Evolutionary conservation across 192 early-diverging fungal species (phyloP).

Genomic region (Coemansia sp.): DNA sequence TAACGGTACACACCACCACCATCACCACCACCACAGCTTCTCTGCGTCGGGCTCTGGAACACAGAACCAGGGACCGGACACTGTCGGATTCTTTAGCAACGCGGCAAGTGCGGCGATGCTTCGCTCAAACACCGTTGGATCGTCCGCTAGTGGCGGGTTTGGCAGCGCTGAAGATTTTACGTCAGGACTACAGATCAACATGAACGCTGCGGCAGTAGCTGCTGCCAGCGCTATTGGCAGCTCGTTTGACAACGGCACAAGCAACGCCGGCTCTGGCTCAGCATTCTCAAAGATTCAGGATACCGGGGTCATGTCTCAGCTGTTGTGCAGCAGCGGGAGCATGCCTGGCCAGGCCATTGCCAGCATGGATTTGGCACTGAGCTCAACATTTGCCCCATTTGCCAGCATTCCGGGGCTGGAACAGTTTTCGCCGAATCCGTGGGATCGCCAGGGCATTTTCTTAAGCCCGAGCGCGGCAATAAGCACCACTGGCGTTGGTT

Average conservation of each 20-base stretch:
- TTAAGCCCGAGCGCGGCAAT: slow-evolving; percentile 7
- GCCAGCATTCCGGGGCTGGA: slow-evolving; percentile 39
- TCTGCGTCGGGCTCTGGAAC: slow-evolving; percentile 29
- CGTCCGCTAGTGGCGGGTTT: slow-evolving; percentile 11
- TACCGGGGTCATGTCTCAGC: slow-evolving; percentile 27
- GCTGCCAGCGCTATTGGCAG: slow-evolving; percentile 28
- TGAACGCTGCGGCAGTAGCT: slow-evolving; percentile 39
- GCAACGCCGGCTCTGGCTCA: slow-evolving; percentile 32
- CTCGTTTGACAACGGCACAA: slow-evolving; percentile 25
- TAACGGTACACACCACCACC: slow-evolving; percentile 12
- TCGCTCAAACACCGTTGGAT: slow-evolving; percentile 9
- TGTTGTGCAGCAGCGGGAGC: slow-evolving; percentile 17
- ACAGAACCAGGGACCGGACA: slow-evolving; percentile 18
- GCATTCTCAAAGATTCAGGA: slow-evolving; percentile 43
- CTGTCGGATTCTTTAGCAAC: slow-evolving; percentile 17
- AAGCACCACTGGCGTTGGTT: neutral
- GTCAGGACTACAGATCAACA: slow-evolving; percentile 44
- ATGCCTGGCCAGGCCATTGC: slow-evolving; percentile 5
- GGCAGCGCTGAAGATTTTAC: slow-evolving; percentile 36
- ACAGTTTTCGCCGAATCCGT: slow-evolving; percentile 25
- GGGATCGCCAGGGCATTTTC: slow-evolving; percentile 23
- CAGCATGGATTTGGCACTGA: slow-evolving; percentile 35
- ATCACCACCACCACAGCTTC: slow-evolving; percentile 35
- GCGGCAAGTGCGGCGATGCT: slow-evolving; percentile 16
- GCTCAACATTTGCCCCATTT: slow-evolving; percentile 36